Conservation (phyloP, 164 flowering plant species). For the Aristolochia fimbriata region DNA sequence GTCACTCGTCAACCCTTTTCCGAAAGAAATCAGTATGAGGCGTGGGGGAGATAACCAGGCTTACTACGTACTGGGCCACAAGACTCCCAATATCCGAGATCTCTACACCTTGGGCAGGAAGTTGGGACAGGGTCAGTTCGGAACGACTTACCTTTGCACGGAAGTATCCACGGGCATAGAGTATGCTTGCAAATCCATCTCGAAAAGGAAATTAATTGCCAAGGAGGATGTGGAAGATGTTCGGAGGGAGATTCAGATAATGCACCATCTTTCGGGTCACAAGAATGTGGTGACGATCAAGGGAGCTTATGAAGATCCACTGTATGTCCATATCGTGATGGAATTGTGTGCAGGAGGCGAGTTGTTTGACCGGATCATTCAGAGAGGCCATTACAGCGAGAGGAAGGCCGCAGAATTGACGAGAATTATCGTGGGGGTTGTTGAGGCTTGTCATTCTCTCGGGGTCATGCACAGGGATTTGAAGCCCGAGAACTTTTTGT, state of each 20-base stretch:
- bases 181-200: constrained; percentile 78
- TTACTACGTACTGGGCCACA: constrained; percentile 75
- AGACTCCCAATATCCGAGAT: constrained; percentile 71
- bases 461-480: constrained; percentile 92
- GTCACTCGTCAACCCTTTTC: constrained; percentile 16
- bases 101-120: constrained; percentile 76
- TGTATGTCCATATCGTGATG: constrained; percentile 83
- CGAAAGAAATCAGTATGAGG: constrained; percentile 48
- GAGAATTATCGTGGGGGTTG: constrained; percentile 77
- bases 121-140: constrained; percentile 91
- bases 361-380: constrained; percentile 78
- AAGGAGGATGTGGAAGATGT: constrained; percentile 88
- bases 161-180: constrained; percentile 55
- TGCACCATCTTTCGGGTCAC: constrained; percentile 91
- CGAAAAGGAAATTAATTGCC: constrained; percentile 80
- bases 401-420: constrained; percentile 87
- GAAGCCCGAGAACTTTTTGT: constrained; percentile 80
- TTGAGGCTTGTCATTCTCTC: constrained; percentile 84
- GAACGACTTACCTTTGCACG: constrained; percentile 70
- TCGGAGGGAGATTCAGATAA: constrained; percentile 86
- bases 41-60: constrained; percentile 46
- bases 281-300: constrained; percentile 71
- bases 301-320: constrained; percentile 75
- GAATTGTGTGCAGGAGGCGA: constrained; percentile 82
- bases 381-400: constrained; percentile 81